Percentiles rank a stretch among this genome's conserved stretches.
Conservation (phyloP, 176 grass and related monocot species). For the Hyparrhenia diplandra region DNA sequence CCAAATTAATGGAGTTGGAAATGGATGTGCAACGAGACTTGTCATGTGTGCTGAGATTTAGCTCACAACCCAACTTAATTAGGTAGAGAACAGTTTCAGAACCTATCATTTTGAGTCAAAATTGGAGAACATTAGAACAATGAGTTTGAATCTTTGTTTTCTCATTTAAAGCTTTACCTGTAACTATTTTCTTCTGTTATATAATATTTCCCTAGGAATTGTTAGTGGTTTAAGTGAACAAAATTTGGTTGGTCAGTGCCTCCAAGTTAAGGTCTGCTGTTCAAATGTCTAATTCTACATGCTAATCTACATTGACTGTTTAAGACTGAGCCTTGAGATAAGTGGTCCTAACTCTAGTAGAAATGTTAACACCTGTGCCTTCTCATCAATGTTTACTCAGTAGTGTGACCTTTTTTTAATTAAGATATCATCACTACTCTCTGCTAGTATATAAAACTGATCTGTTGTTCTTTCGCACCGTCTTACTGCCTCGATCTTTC, state of each 20-base stretch:
- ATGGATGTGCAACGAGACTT: not conserved
- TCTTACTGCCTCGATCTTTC: not conserved
- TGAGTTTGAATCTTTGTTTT: not conserved
- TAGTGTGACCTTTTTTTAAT: not conserved
- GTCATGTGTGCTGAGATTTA: not conserved
- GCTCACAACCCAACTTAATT: not conserved
- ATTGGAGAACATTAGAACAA: not conserved
- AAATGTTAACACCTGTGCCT: not conserved
- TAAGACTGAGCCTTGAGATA: conserved; percentile 8
- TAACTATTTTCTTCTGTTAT: too few species aligned
- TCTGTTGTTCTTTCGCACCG: not conserved
- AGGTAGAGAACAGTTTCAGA: conserved; percentile 4
- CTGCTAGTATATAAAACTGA: not conserved
- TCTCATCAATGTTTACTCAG: not conserved
- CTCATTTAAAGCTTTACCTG: not conserved
- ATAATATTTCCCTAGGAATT: conserved; percentile 6
- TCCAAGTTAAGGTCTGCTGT: conserved; percentile 4
- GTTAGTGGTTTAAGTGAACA: not conserved
- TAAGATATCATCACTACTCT: not conserved
- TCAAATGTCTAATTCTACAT: not conserved
- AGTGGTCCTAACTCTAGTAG: conserved; percentile 5
- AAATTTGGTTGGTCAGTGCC: not conserved
- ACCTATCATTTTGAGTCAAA: not conserved
- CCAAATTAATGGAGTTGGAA: not conserved
- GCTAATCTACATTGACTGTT: not conserved